These are phyloP conservation scores for Backusella australiensis DNA, from an alignment of 192 early-diverging fungal genomes.

Conservation along the genomic window DNA sequence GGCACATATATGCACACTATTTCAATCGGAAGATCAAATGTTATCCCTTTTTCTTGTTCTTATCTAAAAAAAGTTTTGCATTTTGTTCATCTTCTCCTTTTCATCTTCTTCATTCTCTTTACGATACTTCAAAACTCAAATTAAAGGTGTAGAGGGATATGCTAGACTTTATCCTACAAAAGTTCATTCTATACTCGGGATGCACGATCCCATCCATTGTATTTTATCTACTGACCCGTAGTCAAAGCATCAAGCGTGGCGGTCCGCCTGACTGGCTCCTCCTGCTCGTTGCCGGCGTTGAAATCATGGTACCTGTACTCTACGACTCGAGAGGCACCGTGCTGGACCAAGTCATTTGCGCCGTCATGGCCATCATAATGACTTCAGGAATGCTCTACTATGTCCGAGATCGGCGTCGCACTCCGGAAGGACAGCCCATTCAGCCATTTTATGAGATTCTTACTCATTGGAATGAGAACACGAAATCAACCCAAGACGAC, in stretches of 20 bases:
- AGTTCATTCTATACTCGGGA: neutral
- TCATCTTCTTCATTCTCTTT: neutral
- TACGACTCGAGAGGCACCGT: neutral
- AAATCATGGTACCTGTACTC: neutral
- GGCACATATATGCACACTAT: neutral
- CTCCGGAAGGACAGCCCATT: constrained; percentile 1
- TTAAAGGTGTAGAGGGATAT: neutral
- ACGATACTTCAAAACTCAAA: neutral
- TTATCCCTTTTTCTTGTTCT: neutral
- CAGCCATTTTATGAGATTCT: constrained; percentile 11
- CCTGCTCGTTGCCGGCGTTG: neutral
- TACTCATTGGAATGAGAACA: constrained; percentile 10
- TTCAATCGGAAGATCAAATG: neutral
- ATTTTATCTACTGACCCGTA: neutral
- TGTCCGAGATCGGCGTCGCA: neutral
- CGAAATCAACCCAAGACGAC: neutral
- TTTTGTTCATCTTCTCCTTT: neutral
- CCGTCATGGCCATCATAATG: constrained; percentile 11
- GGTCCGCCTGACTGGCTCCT: neutral
- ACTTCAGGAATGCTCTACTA: constrained; percentile 8
- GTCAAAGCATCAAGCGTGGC: neutral
- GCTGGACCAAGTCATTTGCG: neutral
- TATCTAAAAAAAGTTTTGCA: neutral
- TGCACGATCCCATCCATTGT: constrained; percentile 1
- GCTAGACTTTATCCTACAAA: constrained; percentile 4